Conservation (phyloP, 2,329 filamentous ascomycete species). For the Penicillium sp. region DNA sequence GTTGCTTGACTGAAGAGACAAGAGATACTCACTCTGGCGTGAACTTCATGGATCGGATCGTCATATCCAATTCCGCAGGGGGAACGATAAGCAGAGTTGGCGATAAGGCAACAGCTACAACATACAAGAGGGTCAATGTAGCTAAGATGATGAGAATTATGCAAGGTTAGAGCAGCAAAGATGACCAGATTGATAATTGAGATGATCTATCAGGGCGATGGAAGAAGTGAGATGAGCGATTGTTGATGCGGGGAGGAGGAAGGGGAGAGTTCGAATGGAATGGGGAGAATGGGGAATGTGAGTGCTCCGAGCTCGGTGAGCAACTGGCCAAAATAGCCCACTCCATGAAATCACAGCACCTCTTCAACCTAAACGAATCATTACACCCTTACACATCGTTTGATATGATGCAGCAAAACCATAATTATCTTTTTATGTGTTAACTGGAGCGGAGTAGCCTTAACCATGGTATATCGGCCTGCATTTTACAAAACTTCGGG, state of each 20-base stretch:
- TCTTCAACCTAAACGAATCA: too few species aligned
- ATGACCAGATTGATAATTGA: background rate
- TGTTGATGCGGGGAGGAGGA: conserved; percentile 18
- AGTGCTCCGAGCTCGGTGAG: background rate
- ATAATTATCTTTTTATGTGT: too few species aligned
- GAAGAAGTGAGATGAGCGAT: conserved; percentile 9
- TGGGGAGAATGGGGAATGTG: conserved; percentile 8
- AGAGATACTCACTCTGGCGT: conserved; percentile 44
- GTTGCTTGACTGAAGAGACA: background rate
- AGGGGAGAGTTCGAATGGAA: conserved; percentile 11
- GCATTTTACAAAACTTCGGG: too few species aligned
- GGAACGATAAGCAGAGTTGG: conserved; percentile 11
- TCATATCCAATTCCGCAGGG: conserved; percentile 37
- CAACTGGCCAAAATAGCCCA: too few species aligned
- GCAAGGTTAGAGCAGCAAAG: background rate
- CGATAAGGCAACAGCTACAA: conserved; percentile 27
- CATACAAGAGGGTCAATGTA: conserved; percentile 20
- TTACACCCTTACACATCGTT: too few species aligned
- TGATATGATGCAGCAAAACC: too few species aligned
- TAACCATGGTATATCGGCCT: too few species aligned
- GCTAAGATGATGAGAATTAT: background rate
- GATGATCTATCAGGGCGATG: background rate
- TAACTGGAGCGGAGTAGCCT: too few species aligned
- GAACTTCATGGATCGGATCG: conserved; percentile 47
- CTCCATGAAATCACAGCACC: too few species aligned